These are phyloP conservation scores for Penicillium paradoxum DNA, from an alignment of 495 filamentous ascomycete species.

Conservation along the genomic window DNA sequence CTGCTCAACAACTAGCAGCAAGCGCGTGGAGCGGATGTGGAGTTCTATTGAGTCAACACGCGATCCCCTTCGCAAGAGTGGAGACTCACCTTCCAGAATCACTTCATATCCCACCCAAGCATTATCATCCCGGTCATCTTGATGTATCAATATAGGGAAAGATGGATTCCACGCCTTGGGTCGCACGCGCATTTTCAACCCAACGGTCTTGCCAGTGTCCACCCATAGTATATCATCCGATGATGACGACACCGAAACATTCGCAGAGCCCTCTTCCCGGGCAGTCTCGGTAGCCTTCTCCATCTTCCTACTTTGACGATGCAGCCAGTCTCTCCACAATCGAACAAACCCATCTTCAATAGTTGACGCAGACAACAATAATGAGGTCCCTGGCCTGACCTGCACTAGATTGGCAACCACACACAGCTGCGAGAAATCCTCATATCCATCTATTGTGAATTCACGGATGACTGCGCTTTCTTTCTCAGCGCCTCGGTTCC, in stretches of 20 bases:
- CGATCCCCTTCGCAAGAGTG: slow-evolving; percentile 4
- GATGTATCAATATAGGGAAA: slow-evolving; percentile 34
- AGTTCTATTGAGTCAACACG: slow-evolving; percentile 44
- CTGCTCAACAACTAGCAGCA: slow-evolving; percentile 55
- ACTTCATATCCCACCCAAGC: slow-evolving; percentile 55
- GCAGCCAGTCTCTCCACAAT: slow-evolving; percentile 66
- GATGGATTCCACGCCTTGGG: slow-evolving; percentile 27
- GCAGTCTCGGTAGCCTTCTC: slow-evolving; percentile 8
- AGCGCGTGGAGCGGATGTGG: slow-evolving; percentile 52
- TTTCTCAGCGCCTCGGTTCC: neutral
- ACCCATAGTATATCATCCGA: slow-evolving; percentile 50
- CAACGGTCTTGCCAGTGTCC: slow-evolving; percentile 49
- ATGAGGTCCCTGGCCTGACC: slow-evolving; percentile 50
- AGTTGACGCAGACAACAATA: slow-evolving; percentile 55
- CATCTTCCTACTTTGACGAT: slow-evolving; percentile 28
- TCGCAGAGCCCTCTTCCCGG: neutral
- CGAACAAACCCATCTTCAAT: slow-evolving; percentile 60
- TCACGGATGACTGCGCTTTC: slow-evolving; percentile 38
- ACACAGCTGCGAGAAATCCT: slow-evolving; percentile 68
- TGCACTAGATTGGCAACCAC: slow-evolving; percentile 65
- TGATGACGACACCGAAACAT: neutral
- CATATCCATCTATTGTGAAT: slow-evolving; percentile 60
- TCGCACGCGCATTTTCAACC: slow-evolving; percentile 52
- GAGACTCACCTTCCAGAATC: slow-evolving; percentile 52
- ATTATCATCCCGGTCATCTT: slow-evolving; percentile 49